Evolutionary conservation across 2,329 filamentous ascomycete species (phyloP), one percentile per base, ranked within the genome.

Genomic region (Fusarium drepaniforme): DNA sequence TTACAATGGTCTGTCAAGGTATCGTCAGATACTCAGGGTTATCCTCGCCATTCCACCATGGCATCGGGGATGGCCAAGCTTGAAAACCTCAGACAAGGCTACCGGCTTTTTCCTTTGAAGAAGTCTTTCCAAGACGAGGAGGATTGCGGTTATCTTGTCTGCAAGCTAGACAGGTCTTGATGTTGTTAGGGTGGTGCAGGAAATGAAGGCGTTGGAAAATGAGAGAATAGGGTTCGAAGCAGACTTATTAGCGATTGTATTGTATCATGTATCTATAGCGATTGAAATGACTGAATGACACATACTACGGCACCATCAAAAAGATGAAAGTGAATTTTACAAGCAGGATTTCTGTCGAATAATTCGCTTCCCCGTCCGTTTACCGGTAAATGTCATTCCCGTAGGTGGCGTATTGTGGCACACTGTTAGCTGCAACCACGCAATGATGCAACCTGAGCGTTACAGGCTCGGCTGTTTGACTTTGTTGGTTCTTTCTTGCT

Each of bases 11-110:
- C 68, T 0, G 2, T 61, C 1, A 72, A 57, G 1, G 5, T 18
- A 3, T 33, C 21, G 0, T 33, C 37, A 0, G 63, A 49, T 3
- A 3, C 13, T 3, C 40, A 62, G 12, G 12, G 28, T 11, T 49
- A 35, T 16, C 40, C 59, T 0, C 40, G 58, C 7, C 11, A 49
- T 2, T 11, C 46, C 1, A 13, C 42, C 1, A 13, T 57, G 0
- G 4, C 21, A 5, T 66, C 64, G 3, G 64, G 72, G 0, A 28
- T 63, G 9, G 68, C 64, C 6, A 75, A 63, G 8, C 13, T 72
- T 1, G 6, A 35, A 0, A 72, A 46, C 6, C 5, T 75, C 12
- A 69, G 25, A 33, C 44, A 60, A 8, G 72, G 68, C 0, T 75
- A 74, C 13, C 44, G 68, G 2, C 3, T 66, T 0, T 18, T 74